A percentile compares a stretch with the other conserved stretches of the same genome.
Conservation (phyloP, 2,329 filamentous ascomycete species). For the Trematosphaeria pertusa region DNA sequence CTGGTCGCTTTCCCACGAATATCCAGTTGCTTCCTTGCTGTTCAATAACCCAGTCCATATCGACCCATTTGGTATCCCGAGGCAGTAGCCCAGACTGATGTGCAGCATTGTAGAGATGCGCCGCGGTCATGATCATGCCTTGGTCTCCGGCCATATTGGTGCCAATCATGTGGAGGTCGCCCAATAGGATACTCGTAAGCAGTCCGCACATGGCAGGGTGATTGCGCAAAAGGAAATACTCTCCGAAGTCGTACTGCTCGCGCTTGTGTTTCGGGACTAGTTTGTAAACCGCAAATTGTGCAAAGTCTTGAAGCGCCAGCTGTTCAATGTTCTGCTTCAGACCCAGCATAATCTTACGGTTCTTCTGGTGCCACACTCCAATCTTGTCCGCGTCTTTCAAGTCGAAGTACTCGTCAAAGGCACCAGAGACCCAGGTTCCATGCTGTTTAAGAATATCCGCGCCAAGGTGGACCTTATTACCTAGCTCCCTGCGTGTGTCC, state of each 20-base stretch:
- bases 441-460: conserved; percentile 1
- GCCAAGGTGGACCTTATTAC: background rate
- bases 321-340: background rate
- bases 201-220: conserved; percentile 5
- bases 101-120: conserved; percentile 11
- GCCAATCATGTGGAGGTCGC: background rate
- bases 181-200: background rate
- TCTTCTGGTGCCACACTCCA: background rate
- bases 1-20: background rate
- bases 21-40: conserved; percentile 1
- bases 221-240: background rate
- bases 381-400: background rate
- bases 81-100: conserved; percentile 1
- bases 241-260: background rate
- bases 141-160: background rate
- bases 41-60: conserved; percentile 3
- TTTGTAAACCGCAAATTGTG: background rate
- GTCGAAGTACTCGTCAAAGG: background rate
- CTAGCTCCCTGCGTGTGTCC: conserved; percentile 16
- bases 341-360: background rate
- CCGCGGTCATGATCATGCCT: background rate
- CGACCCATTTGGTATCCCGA: background rate
- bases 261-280: background rate
- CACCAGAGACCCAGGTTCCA: background rate
- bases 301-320: background rate